Conservation (phyloP, 2,329 filamentous ascomycete genomes). For the Botrytis elliptica region DNA sequence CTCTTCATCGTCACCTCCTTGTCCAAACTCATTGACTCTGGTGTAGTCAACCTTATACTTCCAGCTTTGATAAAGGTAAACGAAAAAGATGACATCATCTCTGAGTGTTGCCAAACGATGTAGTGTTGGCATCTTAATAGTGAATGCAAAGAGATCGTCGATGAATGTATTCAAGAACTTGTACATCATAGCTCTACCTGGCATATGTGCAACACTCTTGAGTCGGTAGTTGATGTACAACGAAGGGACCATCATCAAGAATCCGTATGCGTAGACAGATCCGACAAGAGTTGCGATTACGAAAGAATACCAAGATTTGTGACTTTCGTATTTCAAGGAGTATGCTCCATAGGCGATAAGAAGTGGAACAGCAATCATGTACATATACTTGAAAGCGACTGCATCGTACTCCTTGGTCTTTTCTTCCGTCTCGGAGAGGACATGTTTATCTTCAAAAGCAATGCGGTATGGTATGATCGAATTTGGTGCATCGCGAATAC, state of each 20-base stretch:
- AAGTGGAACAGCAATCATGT: conserved; percentile 85
- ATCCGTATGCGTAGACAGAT: conserved; percentile 95
- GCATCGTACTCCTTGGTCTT: conserved; percentile 98
- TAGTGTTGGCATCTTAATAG: conserved; percentile 97
- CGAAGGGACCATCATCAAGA: conserved; percentile 97
- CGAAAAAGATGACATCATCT: conserved; percentile 97
- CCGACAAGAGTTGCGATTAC: conserved; percentile 93
- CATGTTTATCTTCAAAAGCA: conserved; percentile 93
- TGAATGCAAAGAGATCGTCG: conserved; percentile 97
- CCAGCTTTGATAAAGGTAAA: conserved; percentile 94
- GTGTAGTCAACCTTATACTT: conserved; percentile 89
- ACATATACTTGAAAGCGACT: conserved; percentile 97
- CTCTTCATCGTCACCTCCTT: conserved; percentile 89
- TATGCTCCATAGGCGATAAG: conserved; percentile 87
- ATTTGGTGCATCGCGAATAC: conserved; percentile 67
- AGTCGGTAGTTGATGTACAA: conserved; percentile 99
- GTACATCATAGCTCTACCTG: conserved; percentile 93
- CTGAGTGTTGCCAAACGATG: conserved; percentile 89
- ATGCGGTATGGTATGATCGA: conserved; percentile 77
- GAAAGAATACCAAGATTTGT: conserved; percentile 98
- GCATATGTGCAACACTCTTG: conserved; percentile 95
- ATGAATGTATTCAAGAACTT: conserved; percentile 99
- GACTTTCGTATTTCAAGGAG: conserved; percentile 85
- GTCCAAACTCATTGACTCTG: conserved; percentile 95
- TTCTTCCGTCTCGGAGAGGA: conserved; percentile 90